Percentiles rank a stretch among this genome's conserved stretches.
These are phyloP conservation scores for Metschnikowia bowlesiae DNA, from an alignment of 805 yeast genomes.

Conservation along the genomic window DNA sequence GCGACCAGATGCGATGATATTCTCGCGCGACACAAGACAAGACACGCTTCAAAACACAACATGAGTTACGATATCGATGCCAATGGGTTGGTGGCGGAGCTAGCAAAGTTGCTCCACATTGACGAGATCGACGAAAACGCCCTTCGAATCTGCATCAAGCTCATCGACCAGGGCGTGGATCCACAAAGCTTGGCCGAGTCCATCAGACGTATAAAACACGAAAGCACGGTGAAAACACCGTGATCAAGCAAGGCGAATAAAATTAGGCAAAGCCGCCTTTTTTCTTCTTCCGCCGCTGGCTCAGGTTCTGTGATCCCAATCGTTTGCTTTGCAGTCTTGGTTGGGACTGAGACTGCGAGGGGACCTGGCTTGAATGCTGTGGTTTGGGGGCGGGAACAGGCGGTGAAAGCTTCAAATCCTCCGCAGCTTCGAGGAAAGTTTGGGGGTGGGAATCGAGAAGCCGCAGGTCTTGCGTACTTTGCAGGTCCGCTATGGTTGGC, in stretches of 20 bases:
- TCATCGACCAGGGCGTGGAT: slow-evolving; percentile 34
- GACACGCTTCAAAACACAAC: not conserved
- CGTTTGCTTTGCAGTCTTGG: slow-evolving; percentile 2
- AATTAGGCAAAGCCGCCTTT: slow-evolving; percentile 47
- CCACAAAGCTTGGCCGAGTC: slow-evolving; percentile 25
- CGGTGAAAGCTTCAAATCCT: not conserved
- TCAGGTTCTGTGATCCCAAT: slow-evolving; percentile 12
- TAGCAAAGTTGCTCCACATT: slow-evolving; percentile 24
- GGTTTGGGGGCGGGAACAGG: not conserved
- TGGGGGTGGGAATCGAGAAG: not conserved
- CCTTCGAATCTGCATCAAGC: slow-evolving; percentile 28
- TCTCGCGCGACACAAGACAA: not conserved
- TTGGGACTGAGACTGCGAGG: slow-evolving; percentile 1
- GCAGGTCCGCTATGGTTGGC: not conserved
- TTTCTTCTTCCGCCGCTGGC: slow-evolving; percentile 38
- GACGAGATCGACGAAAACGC: slow-evolving; percentile 25
- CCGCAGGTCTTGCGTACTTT: not conserved
- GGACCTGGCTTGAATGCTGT: not conserved
- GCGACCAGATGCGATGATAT: not conserved
- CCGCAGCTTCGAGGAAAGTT: not conserved
- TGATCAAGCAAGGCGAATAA: not conserved
- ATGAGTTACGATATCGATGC: slow-evolving; percentile 5
- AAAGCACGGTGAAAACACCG: slow-evolving; percentile 13
- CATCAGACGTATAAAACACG: slow-evolving; percentile 24
- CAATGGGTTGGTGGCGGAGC: slow-evolving; percentile 14